These are phyloP conservation scores for Yamadazyma sp. DNA, from an alignment of 805 yeast species.

Conservation along the genomic window DNA sequence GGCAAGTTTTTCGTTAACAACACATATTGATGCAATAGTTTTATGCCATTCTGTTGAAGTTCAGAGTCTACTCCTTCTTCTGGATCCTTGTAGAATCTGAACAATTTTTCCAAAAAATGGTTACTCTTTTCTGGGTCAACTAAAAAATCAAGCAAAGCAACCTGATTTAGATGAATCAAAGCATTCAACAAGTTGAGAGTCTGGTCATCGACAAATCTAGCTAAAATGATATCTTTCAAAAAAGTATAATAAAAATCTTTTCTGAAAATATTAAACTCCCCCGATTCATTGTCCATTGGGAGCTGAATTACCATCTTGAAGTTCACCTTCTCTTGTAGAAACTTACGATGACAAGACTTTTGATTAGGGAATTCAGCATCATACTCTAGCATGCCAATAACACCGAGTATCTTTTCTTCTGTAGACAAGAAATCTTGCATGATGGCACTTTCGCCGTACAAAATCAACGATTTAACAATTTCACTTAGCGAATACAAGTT, in stretches of 20 bases:
- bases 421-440: conserved; percentile 33
- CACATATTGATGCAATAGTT: conserved; percentile 77
- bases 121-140: conserved; percentile 42
- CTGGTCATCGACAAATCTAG: conserved; percentile 79
- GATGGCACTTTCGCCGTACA: conserved; percentile 60
- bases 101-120: conserved; percentile 56
- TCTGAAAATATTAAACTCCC: conserved; percentile 52
- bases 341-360: conserved; percentile 79
- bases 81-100: conserved; percentile 48
- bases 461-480: conserved; percentile 66
- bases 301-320: conserved; percentile 66
- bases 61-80: conserved; percentile 15
- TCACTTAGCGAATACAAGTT: conserved; percentile 68
- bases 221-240: conserved; percentile 82
- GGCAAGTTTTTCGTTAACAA: conserved; percentile 69
- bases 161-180: conserved; percentile 67
- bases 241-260: conserved; percentile 78
- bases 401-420: conserved; percentile 42
- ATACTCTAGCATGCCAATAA: conserved; percentile 80
- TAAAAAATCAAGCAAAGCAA: conserved; percentile 60
- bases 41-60: conserved; percentile 66
- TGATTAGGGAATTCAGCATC: conserved; percentile 82
- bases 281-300: conserved; percentile 51
- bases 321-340: conserved; percentile 52
- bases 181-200: conserved; percentile 66